Percentiles rank a stretch among this genome's conserved stretches.
phyloP scores from a whole-genome alignment of 805 yeast genomes.

The Hanseniaspora thailandica region DNA sequence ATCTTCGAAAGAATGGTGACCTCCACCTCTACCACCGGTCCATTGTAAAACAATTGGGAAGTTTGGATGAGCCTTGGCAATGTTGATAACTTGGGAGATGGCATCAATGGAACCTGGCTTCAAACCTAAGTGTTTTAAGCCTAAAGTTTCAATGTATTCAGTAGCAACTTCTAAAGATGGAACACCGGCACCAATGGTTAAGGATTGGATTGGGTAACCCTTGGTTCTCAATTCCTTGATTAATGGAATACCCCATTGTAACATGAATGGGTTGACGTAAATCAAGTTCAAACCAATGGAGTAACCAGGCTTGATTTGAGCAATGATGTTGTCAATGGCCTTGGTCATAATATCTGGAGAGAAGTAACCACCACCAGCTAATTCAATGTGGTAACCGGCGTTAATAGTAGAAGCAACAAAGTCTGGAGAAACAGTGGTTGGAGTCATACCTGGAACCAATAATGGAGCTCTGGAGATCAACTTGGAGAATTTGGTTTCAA shows the following conservation, averaged over 20 bases:
- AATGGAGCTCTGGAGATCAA: conserved; percentile 89
- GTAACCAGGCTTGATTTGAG: conserved; percentile 64
- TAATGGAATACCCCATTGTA: conserved; percentile 98
- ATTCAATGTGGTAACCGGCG: conserved; percentile 94
- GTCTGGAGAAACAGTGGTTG: conserved; percentile 88
- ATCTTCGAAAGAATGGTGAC: conserved; percentile 98
- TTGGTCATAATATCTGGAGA: conserved; percentile 52
- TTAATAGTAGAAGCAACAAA: conserved; percentile 88
- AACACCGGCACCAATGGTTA: conserved; percentile 98
- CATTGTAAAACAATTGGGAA: conserved; percentile 98
- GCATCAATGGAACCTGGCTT: conserved; percentile 97
- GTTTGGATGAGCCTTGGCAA: conserved; percentile 88
- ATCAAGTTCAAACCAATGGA: conserved; percentile 87
- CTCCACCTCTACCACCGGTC: conserved; percentile 99
- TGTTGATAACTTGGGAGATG: conserved; percentile 69
- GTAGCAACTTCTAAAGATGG: conserved; percentile 95
- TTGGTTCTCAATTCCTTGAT: conserved; percentile 75
- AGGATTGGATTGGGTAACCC: conserved; percentile 91
- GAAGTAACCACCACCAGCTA: conserved; percentile 99
- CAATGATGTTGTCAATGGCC: conserved; percentile 66
- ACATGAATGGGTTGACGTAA: conserved; percentile 93
- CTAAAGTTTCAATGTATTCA: conserved; percentile 86
- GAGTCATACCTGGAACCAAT: conserved; percentile 99
- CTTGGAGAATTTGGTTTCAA: conserved; percentile 88
- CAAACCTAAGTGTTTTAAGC: conserved; percentile 85